Evolutionary conservation across 2,329 filamentous ascomycete genomes (phyloP), one percentile per base, ranked within the genome.

Genomic region (Exserohilum turcica): DNA sequence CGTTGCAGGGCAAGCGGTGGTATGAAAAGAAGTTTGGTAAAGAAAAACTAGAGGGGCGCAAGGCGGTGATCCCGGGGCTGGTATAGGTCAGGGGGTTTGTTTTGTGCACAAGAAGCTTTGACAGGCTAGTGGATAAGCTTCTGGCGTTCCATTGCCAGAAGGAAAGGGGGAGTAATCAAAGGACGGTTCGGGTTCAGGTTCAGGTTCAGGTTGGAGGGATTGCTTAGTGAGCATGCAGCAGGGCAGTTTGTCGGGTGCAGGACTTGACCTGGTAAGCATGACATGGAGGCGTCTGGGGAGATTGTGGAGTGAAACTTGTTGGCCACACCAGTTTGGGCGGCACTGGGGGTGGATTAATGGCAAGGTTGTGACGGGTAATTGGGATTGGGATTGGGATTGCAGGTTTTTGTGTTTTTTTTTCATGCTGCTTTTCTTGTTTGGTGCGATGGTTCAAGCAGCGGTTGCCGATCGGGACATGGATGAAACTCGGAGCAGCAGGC

Each of bases 21-120:
- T 99, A 99, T 75, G 78, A 87, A 52, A 82, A 91, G 68, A 90
- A 83, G 74, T 99, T 99, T 81, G 93, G 93, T 9, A 86, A 87
- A 77, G 88, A 95, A 43, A 89, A 87, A 76, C 84, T 96, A 57
- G 84, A 84, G 43, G 83, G 82, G 27, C 85, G 87, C 71, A 92
- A 90, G 77, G 90, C 90, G 5, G 84, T 93, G 24, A 81, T 89
- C 64, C 87, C 87, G 19, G 82, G 81, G 19, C 63, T 84, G 18
- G 59, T 88, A 21, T 82, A 42, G 38, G 27, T 24, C 18, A 32
- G n/a, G 45, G 36, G 12, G 6, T 27, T 43, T 39, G 38, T 43
- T 42, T 40, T 49, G 37, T 12, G 29, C 28, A 12, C 18, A 40
- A 18, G 21, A 18, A 21, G 15, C 16, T 37, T 29, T 24, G 39